A percentile compares a stretch with the other conserved stretches of the same genome.
phyloP scores from a whole-genome alignment of 148 eudicot species.

The Vaccinium corymbosum region DNA sequence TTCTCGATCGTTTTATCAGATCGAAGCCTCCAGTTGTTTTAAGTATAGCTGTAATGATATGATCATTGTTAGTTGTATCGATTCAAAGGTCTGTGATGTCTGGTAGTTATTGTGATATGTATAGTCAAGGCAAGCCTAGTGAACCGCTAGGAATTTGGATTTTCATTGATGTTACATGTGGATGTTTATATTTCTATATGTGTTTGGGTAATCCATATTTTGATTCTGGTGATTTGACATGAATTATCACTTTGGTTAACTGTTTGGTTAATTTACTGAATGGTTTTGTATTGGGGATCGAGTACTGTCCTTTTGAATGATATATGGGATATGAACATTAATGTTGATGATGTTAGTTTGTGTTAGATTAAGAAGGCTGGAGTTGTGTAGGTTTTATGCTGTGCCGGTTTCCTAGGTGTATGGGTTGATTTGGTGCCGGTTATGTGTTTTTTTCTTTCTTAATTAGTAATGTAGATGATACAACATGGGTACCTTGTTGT shows the following conservation, averaged over 20 bases:
- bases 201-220: not conserved
- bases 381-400: not conserved
- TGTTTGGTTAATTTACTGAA: not conserved
- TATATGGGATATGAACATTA: not conserved
- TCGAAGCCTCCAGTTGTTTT: not conserved
- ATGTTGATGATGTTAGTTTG: not conserved
- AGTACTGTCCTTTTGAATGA: not conserved
- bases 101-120: not conserved
- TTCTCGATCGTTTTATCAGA: not conserved
- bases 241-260: not conserved
- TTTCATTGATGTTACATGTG: not conserved
- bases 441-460: not conserved
- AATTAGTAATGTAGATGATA: not conserved
- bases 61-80: not conserved
- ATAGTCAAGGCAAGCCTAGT: not conserved
- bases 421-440: not conserved
- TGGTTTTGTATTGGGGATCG: too few relatives aligned
- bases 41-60: not conserved
- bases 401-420: not conserved
- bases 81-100: not conserved
- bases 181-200: not conserved
- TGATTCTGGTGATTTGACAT: not conserved
- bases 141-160: conserved; percentile 5
- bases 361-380: not conserved
- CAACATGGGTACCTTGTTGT: not conserved